phyloP scores from a whole-genome alignment of 768 basidiomycete species.

The Mycena filopes region DNA sequence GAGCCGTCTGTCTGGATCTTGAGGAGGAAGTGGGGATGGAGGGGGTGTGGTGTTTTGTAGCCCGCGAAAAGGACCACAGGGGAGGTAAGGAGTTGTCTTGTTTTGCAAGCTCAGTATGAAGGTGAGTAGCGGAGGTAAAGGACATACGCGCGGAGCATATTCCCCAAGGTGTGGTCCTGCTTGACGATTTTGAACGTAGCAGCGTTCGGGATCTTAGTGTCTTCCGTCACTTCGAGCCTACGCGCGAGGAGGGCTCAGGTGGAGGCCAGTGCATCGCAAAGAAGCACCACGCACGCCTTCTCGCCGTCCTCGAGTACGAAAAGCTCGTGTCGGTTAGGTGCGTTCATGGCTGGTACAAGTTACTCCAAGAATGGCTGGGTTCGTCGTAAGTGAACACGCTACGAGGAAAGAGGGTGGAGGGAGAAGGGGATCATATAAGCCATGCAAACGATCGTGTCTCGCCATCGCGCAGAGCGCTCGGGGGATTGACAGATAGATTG shows the following conservation, averaged over 20 bases:
- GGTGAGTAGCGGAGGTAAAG: neutral
- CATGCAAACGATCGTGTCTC: conserved; percentile 12
- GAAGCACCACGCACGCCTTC: conserved; percentile 76
- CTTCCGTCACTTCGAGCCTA: conserved; percentile 91
- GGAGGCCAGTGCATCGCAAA: conserved; percentile 13
- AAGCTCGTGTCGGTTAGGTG: conserved; percentile 91
- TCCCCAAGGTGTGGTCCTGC: conserved; percentile 96
- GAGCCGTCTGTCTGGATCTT: conserved; percentile 96
- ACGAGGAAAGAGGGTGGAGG: neutral
- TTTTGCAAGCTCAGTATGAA: neutral
- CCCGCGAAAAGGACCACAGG: conserved; percentile 94
- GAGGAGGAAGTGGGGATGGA: conserved; percentile 93
- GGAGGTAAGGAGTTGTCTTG: conserved; percentile 89
- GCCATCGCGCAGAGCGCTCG: conserved; percentile 11
- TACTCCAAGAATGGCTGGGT: neutral
- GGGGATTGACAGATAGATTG: conserved; percentile 12
- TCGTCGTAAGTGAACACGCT: neutral
- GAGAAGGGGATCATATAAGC: neutral
- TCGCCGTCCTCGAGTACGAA: conserved; percentile 96
- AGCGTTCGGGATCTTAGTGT: conserved; percentile 97
- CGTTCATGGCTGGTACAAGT: conserved; percentile 77
- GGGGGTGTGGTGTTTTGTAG: conserved; percentile 97
- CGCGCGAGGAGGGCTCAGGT: conserved; percentile 9
- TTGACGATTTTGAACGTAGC: conserved; percentile 95
- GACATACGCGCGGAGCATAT: conserved; percentile 92